Percentiles rank a stretch among this genome's conserved stretches.
These are phyloP conservation scores for Ilex paraguariensis DNA, from an alignment of 305 asterid species.

Conservation along the genomic window DNA sequence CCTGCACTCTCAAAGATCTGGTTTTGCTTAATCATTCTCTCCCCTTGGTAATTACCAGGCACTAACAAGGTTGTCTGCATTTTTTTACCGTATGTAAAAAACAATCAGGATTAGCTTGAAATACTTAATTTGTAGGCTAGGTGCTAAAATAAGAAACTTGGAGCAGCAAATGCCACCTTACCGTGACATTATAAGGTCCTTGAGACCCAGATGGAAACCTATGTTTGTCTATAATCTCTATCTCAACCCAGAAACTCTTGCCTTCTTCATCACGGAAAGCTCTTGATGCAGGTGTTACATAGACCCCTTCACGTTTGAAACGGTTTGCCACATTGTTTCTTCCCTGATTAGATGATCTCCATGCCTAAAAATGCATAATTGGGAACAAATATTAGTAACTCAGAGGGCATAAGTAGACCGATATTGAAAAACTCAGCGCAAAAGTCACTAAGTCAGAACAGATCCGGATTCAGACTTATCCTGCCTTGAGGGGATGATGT, in stretches of 20 bases:
- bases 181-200: conserved; percentile 95
- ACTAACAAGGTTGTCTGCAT: conserved; percentile 84
- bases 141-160: conserved; percentile 10
- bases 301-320: conserved; percentile 71
- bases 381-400: conserved; percentile 15
- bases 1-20: conserved; percentile 61
- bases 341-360: conserved; percentile 87
- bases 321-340: conserved; percentile 77
- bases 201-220: conserved; percentile 86
- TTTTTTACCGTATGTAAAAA: conserved; percentile 5
- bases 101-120: conserved; percentile 3
- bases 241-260: conserved; percentile 87
- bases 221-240: conserved; percentile 77
- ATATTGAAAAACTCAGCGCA: too few relatives aligned
- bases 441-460: too few relatives aligned
- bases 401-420: conserved; percentile 3
- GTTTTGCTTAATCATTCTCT: conserved; percentile 72
- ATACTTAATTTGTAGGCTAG: background rate
- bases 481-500: conserved; percentile 94
- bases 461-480: background rate
- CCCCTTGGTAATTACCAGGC: conserved; percentile 98
- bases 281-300: conserved; percentile 78
- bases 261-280: conserved; percentile 98
- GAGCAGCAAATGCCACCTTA: conserved; percentile 21
- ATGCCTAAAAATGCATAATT: conserved; percentile 51